phyloP scores from a whole-genome alignment of 2,329 filamentous ascomycete genomes.

The Passalora sequoiae region DNA sequence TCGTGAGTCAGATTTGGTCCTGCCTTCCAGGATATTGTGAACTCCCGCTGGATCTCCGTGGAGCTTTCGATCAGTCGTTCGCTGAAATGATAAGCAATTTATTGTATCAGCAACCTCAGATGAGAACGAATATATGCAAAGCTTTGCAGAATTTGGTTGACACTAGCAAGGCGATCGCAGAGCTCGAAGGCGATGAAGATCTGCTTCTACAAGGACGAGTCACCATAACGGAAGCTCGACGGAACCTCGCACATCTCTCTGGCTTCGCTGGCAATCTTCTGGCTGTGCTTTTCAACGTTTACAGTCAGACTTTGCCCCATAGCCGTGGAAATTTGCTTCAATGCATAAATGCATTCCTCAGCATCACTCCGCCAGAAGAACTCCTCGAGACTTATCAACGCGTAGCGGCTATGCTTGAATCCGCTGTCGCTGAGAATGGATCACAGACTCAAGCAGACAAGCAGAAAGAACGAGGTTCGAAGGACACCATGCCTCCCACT shows the following conservation, averaged over 20 bases:
- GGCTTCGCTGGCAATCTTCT: constrained; percentile 80
- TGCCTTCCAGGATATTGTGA: constrained; percentile 92
- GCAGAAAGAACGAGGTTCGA: constrained; percentile 50
- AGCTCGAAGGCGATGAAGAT: constrained; percentile 64
- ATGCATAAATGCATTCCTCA: constrained; percentile 91
- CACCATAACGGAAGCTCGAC: constrained; percentile 66
- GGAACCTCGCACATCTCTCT: constrained; percentile 77
- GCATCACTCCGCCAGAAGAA: constrained; percentile 61
- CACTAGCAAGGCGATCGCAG: constrained; percentile 76
- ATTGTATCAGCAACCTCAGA: constrained; percentile 82
- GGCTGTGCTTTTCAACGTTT: constrained; percentile 97
- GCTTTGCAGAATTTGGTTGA: constrained; percentile 83
- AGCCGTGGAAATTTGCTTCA: constrained; percentile 85
- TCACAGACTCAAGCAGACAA: constrained; percentile 61
- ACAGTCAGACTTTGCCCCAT: constrained; percentile 90
- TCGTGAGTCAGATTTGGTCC: constrained; percentile 94
- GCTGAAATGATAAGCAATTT: constrained; percentile 88
- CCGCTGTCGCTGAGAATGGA: constrained; percentile 57
- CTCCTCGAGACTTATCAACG: constrained; percentile 83
- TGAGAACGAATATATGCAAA: constrained; percentile 82
- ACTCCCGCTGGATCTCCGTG: constrained; percentile 65
- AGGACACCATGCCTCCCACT: constrained; percentile 80
- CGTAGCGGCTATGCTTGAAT: constrained; percentile 77
- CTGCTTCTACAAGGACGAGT: constrained; percentile 73
- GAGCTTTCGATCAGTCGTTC: constrained; percentile 76